A percentile compares a stretch with the other conserved stretches of the same genome.
Conservation (phyloP, 2,329 filamentous ascomycete genomes). For the Aspergillus pseudonomiae region DNA sequence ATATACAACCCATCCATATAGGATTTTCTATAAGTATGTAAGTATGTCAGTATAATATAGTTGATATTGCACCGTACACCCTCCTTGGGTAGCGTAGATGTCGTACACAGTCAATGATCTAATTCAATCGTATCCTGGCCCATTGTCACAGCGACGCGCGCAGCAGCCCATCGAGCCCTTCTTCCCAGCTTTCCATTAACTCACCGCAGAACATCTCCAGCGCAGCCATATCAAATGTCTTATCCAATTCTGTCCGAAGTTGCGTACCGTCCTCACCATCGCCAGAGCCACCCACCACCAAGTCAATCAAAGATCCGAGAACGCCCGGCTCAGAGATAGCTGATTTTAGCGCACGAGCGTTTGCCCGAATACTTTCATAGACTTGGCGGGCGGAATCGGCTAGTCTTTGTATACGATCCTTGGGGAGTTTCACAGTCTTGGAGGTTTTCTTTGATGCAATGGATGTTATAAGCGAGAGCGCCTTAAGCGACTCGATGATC, state of each 20-base stretch:
- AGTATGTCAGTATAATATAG: background rate
- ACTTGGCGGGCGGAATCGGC: slow-evolving; percentile 29
- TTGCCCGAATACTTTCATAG: slow-evolving; percentile 38
- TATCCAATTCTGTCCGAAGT: slow-evolving; percentile 37
- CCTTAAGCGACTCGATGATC: slow-evolving; percentile 46
- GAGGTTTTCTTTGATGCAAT: slow-evolving; percentile 35
- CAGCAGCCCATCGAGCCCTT: slow-evolving; percentile 46
- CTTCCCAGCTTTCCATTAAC: slow-evolving; percentile 53
- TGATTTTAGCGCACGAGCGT: slow-evolving; percentile 41
- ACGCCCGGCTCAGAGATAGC: slow-evolving; percentile 44
- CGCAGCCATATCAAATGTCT: slow-evolving; percentile 39
- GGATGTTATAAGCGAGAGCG: slow-evolving; percentile 37
- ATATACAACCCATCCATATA: background rate
- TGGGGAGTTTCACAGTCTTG: slow-evolving; percentile 36
- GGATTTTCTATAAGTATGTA: background rate
- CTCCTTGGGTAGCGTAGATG: background rate
- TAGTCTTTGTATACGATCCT: slow-evolving; percentile 37
- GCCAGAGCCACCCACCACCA: slow-evolving; percentile 35
- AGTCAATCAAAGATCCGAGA: slow-evolving; percentile 45
- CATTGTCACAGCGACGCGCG: slow-evolving; percentile 29
- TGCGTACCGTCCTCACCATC: slow-evolving; percentile 26
- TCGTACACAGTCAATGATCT: background rate
- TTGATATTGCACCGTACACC: background rate
- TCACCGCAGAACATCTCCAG: slow-evolving; percentile 49
- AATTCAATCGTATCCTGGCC: background rate